These are phyloP conservation scores for Ammopiptanthus mongolicus DNA, from an alignment of 306 rosid genomes.

Conservation along the genomic window DNA sequence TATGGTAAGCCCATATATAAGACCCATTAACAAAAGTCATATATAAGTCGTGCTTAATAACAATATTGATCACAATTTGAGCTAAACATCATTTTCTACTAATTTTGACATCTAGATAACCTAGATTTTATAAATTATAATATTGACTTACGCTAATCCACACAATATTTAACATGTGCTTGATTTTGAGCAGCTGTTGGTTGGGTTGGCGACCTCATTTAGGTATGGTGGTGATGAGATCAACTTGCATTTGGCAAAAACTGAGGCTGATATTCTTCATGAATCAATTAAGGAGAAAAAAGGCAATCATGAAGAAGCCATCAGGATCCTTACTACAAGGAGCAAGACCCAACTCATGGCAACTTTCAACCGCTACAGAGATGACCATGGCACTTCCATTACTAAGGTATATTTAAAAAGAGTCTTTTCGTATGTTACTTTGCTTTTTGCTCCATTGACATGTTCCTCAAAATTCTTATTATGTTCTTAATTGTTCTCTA, in stretches of 20 bases:
- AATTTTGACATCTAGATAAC: too few relatives aligned
- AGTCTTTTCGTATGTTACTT: neutral
- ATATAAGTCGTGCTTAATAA: too few relatives aligned
- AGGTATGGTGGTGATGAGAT: slow-evolving; percentile 48
- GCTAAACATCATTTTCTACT: too few relatives aligned
- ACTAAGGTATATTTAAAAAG: slow-evolving; percentile 39
- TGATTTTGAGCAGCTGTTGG: slow-evolving; percentile 39
- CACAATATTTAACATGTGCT: neutral
- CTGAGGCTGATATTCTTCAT: slow-evolving; percentile 63
- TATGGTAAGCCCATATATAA: too few relatives aligned
- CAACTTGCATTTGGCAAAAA: slow-evolving; percentile 37
- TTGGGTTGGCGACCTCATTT: slow-evolving; percentile 45
- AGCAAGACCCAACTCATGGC: slow-evolving; percentile 48
- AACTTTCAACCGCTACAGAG: slow-evolving; percentile 55
- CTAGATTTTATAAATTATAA: too few relatives aligned
- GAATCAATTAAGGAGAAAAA: slow-evolving; percentile 54
- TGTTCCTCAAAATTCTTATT: neutral
- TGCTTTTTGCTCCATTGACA: neutral
- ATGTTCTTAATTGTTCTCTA: neutral
- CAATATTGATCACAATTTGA: too few relatives aligned
- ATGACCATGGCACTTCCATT: slow-evolving; percentile 48
- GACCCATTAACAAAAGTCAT: too few relatives aligned
- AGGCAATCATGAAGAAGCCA: slow-evolving; percentile 52
- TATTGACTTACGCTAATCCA: too few relatives aligned
- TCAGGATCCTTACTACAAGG: slow-evolving; percentile 65